Base-by-base conservation (phyloP, 2,329 filamentous ascomycete species). In the Aureobasidium sp. region DNA sequence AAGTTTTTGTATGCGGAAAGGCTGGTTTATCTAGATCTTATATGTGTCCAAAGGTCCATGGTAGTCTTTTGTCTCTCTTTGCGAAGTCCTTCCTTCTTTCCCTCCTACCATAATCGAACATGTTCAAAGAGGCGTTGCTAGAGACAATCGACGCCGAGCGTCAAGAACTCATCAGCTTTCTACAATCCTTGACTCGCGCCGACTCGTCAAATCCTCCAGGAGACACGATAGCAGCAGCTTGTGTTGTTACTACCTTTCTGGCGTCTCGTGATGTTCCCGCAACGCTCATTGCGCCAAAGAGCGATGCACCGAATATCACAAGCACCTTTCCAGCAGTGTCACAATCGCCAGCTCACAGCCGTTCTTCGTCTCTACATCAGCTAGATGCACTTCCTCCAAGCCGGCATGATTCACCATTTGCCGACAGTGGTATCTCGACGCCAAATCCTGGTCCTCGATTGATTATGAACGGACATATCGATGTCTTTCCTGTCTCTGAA, bases 381-480 rank as follows among this genome's bases (percentile, higher is more conserved):
- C 5, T 38, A 29, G 33, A 66, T 7, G 70, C 70, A 10, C 60
- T 56, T 2, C 25, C 58, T 10, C 33, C 58, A 6, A 65, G 45
- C 15, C 42, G 25, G 20, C 10, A 33, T 33, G 33, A 42, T 29
- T 64, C 60, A 11, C 20, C 40, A 0, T 47, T 55, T 20, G 23
- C 29, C 7, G 42, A 33, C 20, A 64, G 60, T 31, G 60, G 60
- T 15, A 54, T 38, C 27, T 59, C 36, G n/a, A 64, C 33, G 2
- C 23, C n/a, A 13, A 65, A 68, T 8, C 58, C 68, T 16, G 75
- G 75, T 0, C 76, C 72, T 0, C 74, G 76, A 7, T 70, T 82
- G 16, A 72, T 80, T 3, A 68, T 82, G 45, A 82, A 83, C 63
- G 79, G 80, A 5, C 80, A 82, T 65, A 79, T 82, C 16, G 80